These are phyloP conservation scores for Euphorbia corollata DNA, from an alignment of 441 rosid species.

Conservation along the genomic window DNA sequence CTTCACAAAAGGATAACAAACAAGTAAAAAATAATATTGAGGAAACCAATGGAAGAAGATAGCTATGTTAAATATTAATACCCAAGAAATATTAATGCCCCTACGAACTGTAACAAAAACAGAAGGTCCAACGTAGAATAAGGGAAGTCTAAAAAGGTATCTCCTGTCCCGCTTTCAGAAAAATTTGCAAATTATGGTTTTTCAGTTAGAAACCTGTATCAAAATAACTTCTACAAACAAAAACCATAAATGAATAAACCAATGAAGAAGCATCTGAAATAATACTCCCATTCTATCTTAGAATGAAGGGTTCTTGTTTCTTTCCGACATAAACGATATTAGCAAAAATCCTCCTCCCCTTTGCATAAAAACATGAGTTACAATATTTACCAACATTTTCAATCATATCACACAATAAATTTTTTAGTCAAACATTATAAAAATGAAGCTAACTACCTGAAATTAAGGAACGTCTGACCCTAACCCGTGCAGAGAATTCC, in stretches of 20 bases:
- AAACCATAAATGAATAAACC: background rate
- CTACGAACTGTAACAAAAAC: background rate
- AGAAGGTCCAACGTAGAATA: background rate
- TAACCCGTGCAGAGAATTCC: background rate
- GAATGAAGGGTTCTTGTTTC: background rate
- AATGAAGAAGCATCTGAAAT: background rate
- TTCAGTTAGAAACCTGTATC: background rate
- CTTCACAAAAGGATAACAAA: background rate
- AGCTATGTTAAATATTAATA: background rate
- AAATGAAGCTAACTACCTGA: background rate
- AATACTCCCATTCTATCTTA: background rate
- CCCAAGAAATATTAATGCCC: background rate
- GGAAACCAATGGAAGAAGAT: background rate
- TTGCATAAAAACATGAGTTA: background rate
- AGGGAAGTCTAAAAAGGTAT: background rate
- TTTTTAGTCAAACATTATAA: background rate
- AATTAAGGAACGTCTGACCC: background rate
- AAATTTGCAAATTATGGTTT: background rate
- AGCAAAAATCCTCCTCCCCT: background rate
- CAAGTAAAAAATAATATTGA: conserved; percentile 5
- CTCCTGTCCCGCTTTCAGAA: background rate
- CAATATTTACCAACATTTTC: background rate
- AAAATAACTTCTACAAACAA: conserved; percentile 2
- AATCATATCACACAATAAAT: background rate
- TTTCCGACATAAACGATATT: background rate